Evolutionary conservation across 768 basidiomycete species (phyloP).

Genomic region (Agrocybe praecox): DNA sequence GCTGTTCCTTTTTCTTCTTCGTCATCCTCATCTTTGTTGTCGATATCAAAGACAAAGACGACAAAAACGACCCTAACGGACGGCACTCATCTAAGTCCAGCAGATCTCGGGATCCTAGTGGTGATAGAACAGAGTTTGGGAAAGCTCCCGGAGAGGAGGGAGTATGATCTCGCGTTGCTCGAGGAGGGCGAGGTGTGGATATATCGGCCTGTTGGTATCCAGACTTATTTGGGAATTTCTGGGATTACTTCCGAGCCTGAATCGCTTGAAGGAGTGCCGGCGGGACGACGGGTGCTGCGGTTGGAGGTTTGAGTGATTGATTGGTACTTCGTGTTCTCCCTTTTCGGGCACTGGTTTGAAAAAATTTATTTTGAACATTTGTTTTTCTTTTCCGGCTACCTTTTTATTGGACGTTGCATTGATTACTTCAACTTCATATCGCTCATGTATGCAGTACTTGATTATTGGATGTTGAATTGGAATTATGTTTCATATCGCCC

Average conservation of each 20-base stretch:
- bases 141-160: slow-evolving; percentile 36
- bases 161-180: slow-evolving; percentile 46
- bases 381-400: no score
- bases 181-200: slow-evolving; percentile 59
- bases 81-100: slow-evolving; percentile 35
- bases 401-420: no score
- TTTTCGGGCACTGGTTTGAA: no score
- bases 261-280: slow-evolving; percentile 18
- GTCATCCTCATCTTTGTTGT: no score
- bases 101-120: slow-evolving; percentile 43
- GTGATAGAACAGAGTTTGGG: slow-evolving; percentile 58
- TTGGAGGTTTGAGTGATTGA: slow-evolving; percentile 13
- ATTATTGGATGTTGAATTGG: no score
- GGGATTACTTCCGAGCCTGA: slow-evolving; percentile 23
- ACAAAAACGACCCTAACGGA: slow-evolving; percentile 25
- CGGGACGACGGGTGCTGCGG: slow-evolving; percentile 10
- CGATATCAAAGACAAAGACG: no score
- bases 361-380: no score
- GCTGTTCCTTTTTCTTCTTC: slow-evolving; percentile 30
- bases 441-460: no score
- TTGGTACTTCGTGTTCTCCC: no score
- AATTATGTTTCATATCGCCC: no score
- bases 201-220: slow-evolving; percentile 52
- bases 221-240: slow-evolving; percentile 30
- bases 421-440: no score